Conservation (phyloP, 129 eudicot species). For the sunflower (Helianthus annuus) region HanXRQr2.0-SUNRISE NC_035439.2:8666153-8666652, state of each 20-base stretch:
- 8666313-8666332: slow-evolving; percentile 55
- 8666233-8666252: slow-evolving; percentile 70
- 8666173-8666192: slow-evolving; percentile 71
- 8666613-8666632: slow-evolving; percentile 24
- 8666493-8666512: slow-evolving; percentile 39
- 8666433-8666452: slow-evolving; percentile 10
- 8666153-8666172: slow-evolving; percentile 76
- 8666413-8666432: slow-evolving; percentile 74
- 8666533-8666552: slow-evolving; percentile 26
- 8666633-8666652: slow-evolving; percentile 1
- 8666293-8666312: slow-evolving; percentile 88
- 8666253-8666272: slow-evolving; percentile 79
- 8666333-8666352: slow-evolving; percentile 55
- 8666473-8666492: slow-evolving; percentile 48
- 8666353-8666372: slow-evolving; percentile 80
- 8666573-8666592: slow-evolving; percentile 51
- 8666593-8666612: slow-evolving; percentile 21
- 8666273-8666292: slow-evolving; percentile 84
- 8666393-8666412: slow-evolving; percentile 86
- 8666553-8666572: slow-evolving; percentile 36
- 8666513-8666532: slow-evolving; percentile 10
- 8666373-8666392: slow-evolving; percentile 67
- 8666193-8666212: slow-evolving; percentile 69
- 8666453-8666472: slow-evolving; percentile 21
- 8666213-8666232: slow-evolving; percentile 67